phyloP scores from a whole-genome alignment of 2,329 filamentous ascomycete species.

The Sporothrix luriei region DNA sequence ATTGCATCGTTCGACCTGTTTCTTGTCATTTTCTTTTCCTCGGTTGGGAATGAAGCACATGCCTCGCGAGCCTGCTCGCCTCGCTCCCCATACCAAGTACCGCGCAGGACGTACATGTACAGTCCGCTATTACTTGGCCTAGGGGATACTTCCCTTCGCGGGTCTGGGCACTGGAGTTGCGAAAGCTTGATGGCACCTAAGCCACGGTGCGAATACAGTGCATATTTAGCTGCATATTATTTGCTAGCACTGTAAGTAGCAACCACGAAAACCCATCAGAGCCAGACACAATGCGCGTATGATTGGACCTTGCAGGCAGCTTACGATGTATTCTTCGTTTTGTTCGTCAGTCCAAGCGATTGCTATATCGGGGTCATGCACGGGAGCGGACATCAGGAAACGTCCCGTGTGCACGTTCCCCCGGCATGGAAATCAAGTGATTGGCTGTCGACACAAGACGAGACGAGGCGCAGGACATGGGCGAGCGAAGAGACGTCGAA shows the following conservation, averaged over 20 bases:
- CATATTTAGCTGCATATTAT: neutral
- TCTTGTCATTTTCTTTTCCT: slow-evolving; percentile 3
- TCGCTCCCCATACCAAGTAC: neutral
- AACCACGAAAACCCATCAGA: neutral
- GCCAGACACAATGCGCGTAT: neutral
- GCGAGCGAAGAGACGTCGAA: neutral
- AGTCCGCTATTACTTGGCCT: neutral
- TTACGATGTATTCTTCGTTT: neutral
- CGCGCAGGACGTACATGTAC: neutral
- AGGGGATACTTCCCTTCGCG: slow-evolving; percentile 8
- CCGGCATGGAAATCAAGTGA: neutral
- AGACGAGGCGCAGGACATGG: slow-evolving; percentile 17
- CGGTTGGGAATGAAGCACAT: neutral
- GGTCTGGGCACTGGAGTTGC: neutral
- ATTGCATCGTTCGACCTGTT: neutral
- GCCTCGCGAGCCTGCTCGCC: neutral
- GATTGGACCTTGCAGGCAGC: neutral
- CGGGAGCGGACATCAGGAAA: too few relatives aligned
- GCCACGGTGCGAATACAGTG: neutral
- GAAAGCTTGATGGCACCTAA: slow-evolving; percentile 20
- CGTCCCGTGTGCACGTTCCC: slow-evolving; percentile 24
- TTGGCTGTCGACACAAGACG: slow-evolving; percentile 10
- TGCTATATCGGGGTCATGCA: slow-evolving; percentile 15
- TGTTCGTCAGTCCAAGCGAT: neutral
- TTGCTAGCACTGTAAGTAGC: neutral